Conservation (phyloP, 768 basidiomycete genomes). For the Macrocybe gigantea region DNA sequence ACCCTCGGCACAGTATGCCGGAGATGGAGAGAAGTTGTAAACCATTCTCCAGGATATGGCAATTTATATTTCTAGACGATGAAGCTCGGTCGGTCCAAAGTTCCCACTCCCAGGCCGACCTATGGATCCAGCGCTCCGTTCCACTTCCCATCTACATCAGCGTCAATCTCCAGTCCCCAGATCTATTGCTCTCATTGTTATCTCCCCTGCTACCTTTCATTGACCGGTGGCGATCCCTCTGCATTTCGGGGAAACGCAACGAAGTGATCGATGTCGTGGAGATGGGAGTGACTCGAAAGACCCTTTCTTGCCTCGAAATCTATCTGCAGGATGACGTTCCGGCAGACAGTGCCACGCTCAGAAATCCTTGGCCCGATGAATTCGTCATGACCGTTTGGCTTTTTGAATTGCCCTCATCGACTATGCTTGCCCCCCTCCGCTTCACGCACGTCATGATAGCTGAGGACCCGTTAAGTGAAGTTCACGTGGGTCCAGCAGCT, state of each 20-base stretch:
- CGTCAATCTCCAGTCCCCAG: slow-evolving; percentile 38
- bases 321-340: slow-evolving; percentile 29
- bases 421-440: slow-evolving; percentile 38
- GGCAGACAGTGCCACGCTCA: slow-evolving; percentile 24
- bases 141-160: slow-evolving; percentile 53
- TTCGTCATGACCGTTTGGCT: slow-evolving; percentile 44
- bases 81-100: slow-evolving; percentile 22
- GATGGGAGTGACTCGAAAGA: too few species aligned
- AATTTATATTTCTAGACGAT: slow-evolving; percentile 47
- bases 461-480: slow-evolving; percentile 35
- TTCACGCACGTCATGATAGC: slow-evolving; percentile 55
- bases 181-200: slow-evolving; percentile 55
- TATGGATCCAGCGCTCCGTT: slow-evolving; percentile 49
- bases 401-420: slow-evolving; percentile 41
- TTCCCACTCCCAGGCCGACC: slow-evolving; percentile 40
- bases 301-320: slow-evolving; percentile 20
- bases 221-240: slow-evolving; percentile 52
- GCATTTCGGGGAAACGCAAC: slow-evolving; percentile 34
- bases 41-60: slow-evolving; percentile 60
- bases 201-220: slow-evolving; percentile 55
- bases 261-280: slow-evolving; percentile 25
- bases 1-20: slow-evolving; percentile 47
- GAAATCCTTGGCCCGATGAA: slow-evolving; percentile 17
- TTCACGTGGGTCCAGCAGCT: slow-evolving; percentile 37
- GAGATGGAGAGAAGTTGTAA: slow-evolving; percentile 51